A percentile compares a stretch with the other conserved stretches of the same genome.
Conservation (phyloP, 345 rosid genomes). For the Garcia nutans region DNA sequence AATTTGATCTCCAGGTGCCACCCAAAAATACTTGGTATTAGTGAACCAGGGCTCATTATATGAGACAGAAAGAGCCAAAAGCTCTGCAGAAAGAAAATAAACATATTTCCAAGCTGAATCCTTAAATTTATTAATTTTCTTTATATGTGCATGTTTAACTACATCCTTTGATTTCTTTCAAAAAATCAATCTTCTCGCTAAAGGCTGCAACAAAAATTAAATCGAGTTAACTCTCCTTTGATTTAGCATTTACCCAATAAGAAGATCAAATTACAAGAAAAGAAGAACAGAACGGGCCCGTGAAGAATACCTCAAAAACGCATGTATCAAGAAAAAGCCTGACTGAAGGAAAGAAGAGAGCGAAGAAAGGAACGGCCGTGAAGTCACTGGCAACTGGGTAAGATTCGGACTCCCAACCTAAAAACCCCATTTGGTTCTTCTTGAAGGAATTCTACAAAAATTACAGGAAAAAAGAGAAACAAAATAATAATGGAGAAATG, state of each 20-base stretch:
- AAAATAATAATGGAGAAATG: neutral
- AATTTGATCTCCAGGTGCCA: constrained; percentile 86
- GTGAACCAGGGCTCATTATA: constrained; percentile 88
- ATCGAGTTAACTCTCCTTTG: neutral
- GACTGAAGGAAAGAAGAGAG: constrained; percentile 37
- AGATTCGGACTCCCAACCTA: constrained; percentile 44
- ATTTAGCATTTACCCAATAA: constrained; percentile 4
- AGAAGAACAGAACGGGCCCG: neutral
- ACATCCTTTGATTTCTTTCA: constrained; percentile 40
- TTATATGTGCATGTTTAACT: constrained; percentile 40
- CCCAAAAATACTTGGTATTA: constrained; percentile 77
- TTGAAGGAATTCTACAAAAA: neutral
- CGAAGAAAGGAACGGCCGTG: constrained; percentile 33
- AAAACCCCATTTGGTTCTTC: constrained; percentile 15
- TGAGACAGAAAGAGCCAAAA: constrained; percentile 70
- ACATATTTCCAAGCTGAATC: constrained; percentile 97
- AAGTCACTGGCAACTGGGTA: constrained; percentile 37
- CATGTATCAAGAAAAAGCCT: constrained; percentile 42
- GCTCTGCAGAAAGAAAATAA: constrained; percentile 81
- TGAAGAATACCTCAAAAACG: constrained; percentile 41
- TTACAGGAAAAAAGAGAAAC: neutral
- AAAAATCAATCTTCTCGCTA: constrained; percentile 55
- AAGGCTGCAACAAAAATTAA: constrained; percentile 45
- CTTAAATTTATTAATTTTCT: constrained; percentile 71
- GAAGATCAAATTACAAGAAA: neutral